A percentile compares a stretch with the other conserved stretches of the same genome.
Conservation (phyloP, 805 yeast genomes). For the Yarrowia bubula region DNA sequence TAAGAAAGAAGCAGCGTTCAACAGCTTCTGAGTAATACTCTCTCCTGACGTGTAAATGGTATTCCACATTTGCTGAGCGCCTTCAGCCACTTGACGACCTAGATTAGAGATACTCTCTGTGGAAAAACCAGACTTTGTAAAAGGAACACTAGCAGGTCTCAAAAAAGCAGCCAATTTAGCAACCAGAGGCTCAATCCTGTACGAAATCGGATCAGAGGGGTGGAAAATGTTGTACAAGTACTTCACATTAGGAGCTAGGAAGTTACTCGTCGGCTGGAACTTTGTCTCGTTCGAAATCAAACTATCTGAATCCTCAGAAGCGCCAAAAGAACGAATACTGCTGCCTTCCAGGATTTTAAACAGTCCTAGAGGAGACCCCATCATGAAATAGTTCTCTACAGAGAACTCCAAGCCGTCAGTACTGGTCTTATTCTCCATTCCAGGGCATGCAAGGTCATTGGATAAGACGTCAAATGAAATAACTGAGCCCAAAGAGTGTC, state of each 20-base stretch:
- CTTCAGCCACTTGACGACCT: conserved; percentile 24
- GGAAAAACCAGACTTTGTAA: conserved; percentile 44
- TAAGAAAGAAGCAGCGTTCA: neutral
- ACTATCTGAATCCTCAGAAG: neutral
- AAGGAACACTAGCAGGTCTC: conserved; percentile 59
- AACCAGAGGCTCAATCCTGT: conserved; percentile 83
- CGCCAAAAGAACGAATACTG: conserved; percentile 45
- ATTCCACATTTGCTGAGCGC: conserved; percentile 23
- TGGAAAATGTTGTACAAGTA: conserved; percentile 81
- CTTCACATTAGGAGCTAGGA: conserved; percentile 43
- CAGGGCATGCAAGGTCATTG: neutral
- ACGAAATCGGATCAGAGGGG: conserved; percentile 88
- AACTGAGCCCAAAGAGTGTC: conserved; percentile 91
- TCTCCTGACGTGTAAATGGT: conserved; percentile 23
- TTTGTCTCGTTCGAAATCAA: conserved; percentile 29
- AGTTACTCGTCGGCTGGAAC: conserved; percentile 5
- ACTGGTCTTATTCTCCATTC: conserved; percentile 44
- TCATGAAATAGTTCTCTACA: conserved; percentile 70
- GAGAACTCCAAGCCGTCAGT: conserved; percentile 54
- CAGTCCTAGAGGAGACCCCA: conserved; percentile 90
- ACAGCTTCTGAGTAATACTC: conserved; percentile 4
- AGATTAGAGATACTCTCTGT: conserved; percentile 34
- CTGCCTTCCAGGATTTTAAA: conserved; percentile 70
- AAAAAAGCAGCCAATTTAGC: conserved; percentile 47
- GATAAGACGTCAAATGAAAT: conserved; percentile 73